Evolutionary conservation across 192 early-diverging fungal species (phyloP).

Genomic region (Spizellomyces sp.): DNA sequence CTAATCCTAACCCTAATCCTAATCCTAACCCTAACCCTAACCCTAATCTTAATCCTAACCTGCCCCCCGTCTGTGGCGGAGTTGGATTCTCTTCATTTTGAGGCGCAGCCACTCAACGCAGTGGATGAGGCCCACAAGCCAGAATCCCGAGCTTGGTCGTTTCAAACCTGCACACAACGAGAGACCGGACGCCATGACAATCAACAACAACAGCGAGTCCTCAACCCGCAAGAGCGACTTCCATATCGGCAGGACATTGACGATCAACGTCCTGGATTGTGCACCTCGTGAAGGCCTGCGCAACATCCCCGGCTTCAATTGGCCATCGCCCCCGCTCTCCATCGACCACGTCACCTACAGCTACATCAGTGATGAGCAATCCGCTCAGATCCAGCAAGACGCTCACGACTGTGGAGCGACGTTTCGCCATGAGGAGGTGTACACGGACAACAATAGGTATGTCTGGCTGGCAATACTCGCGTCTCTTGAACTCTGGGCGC

Average conservation of each 20-base stretch:
- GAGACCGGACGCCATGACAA: too few relatives aligned
- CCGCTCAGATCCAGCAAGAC: constrained; percentile 6
- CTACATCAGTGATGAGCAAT: constrained; percentile 2
- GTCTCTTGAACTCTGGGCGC: constrained; percentile 2
- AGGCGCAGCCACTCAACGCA: too few relatives aligned
- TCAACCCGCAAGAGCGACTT: too few relatives aligned
- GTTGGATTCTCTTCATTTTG: too few relatives aligned
- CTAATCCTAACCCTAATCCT: too few relatives aligned
- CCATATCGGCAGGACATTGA: constrained; percentile 6
- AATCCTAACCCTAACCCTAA: too few relatives aligned
- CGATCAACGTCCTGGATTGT: constrained; percentile 4
- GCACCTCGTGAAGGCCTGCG: constrained; percentile 3
- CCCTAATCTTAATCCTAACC: too few relatives aligned
- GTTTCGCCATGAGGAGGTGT: constrained; percentile 5
- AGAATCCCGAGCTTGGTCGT: too few relatives aligned
- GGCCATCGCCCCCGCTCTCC: constrained; percentile 5
- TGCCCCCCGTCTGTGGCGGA: too few relatives aligned
- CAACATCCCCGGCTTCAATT: constrained; percentile 13
- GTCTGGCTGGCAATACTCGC: not conserved
- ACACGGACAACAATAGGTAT: constrained; percentile 6
- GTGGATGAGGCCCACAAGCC: too few relatives aligned
- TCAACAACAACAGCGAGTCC: too few relatives aligned
- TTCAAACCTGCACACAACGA: too few relatives aligned
- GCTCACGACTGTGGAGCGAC: not conserved
- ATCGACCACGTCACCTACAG: constrained; percentile 12